Evolutionary conservation across 306 rosid genomes (phyloP).

Genomic region (Albizia julibrissin): DNA sequence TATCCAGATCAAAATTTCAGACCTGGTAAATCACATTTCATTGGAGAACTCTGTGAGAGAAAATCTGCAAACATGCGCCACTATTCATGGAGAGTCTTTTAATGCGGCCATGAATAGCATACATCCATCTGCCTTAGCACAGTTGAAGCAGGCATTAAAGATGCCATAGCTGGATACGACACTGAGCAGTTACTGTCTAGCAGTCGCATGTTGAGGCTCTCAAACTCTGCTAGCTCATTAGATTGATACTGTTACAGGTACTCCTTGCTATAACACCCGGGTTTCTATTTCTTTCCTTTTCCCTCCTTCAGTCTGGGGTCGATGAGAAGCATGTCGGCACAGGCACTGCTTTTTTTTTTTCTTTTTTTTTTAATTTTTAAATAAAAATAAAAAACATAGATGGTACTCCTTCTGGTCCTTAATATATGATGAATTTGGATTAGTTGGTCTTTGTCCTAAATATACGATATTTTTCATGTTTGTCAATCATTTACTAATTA

Average conservation of each 20-base stretch:
- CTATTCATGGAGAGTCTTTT: constrained; percentile 93
- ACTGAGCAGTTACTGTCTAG: constrained; percentile 26
- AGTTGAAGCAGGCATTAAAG: constrained; percentile 87
- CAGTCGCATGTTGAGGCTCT: constrained; percentile 35
- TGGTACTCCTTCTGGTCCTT: background rate
- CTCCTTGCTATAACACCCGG: constrained; percentile 2
- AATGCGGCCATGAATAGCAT: constrained; percentile 75
- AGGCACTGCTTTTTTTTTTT: background rate
- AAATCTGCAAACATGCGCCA: constrained; percentile 87
- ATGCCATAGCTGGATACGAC: constrained; percentile 53
- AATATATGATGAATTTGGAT: no score
- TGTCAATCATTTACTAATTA: no score
- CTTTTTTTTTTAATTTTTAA: no score
- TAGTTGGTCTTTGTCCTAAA: no score
- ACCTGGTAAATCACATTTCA: constrained; percentile 80
- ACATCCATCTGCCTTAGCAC: constrained; percentile 84
- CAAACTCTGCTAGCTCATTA: constrained; percentile 39
- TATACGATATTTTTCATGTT: no score
- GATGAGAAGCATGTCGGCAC: background rate
- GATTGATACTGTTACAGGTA: constrained; percentile 51
- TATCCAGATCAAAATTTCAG: constrained; percentile 76
- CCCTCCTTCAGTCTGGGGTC: no score
- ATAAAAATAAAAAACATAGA: no score
- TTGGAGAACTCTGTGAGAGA: constrained; percentile 82
- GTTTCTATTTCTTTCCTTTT: background rate